Base-by-base conservation (phyloP, 768 basidiomycete species). In the Cystofilobasidium bisporidii region DNA sequence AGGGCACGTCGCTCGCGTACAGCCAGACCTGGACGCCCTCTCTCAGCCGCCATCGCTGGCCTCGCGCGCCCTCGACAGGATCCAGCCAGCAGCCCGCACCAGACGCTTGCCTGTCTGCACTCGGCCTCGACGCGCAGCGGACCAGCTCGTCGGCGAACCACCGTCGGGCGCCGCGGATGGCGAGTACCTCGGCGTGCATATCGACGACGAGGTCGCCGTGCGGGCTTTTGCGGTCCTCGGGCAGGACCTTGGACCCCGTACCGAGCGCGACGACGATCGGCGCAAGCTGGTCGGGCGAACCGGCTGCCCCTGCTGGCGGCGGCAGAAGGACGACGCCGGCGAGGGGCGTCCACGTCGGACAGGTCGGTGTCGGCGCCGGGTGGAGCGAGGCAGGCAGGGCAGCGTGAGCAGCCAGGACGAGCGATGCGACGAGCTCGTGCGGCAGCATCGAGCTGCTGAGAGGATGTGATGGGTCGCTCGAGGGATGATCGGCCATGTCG, bases 1-100 rank as follows among this genome's bases (percentile, higher is more conserved):
- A 56, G 32, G 53, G 53, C 15, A 56, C 20, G 18, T 56, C 53
- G 53, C 53, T 56, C 14, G 53, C 53, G 30, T 56, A 56, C 53
- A 56, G 6, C 53, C 53, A 56, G 28, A 56, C 53, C 53, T 56
- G 8, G 5, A 32, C 30, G 12, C 53, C 53, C 14, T 2, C 28
- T 15, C 22, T 56, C 53, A 56, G 20, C 30, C 15, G 14, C 53
- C 53, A 56, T 3, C 28, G 14, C 20, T 14, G 28, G 18, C 28
- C 48, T 20, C 26, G n/a, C n/a, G 24, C 22, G 50, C 28, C 30
- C 53, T 30, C 30, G 28, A 6, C 18, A 11, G 18, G 53, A 4
- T 6, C 53, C 28, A 56, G 53, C 53, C 53, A 56, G 28, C 28
- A 26, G 5, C 10, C 8, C 28, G 2, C 30, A 3, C 17, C 2